phyloP scores from a whole-genome alignment of 1,139 yeast genomes.

The Scheffersomyces stambukii region DNA sequence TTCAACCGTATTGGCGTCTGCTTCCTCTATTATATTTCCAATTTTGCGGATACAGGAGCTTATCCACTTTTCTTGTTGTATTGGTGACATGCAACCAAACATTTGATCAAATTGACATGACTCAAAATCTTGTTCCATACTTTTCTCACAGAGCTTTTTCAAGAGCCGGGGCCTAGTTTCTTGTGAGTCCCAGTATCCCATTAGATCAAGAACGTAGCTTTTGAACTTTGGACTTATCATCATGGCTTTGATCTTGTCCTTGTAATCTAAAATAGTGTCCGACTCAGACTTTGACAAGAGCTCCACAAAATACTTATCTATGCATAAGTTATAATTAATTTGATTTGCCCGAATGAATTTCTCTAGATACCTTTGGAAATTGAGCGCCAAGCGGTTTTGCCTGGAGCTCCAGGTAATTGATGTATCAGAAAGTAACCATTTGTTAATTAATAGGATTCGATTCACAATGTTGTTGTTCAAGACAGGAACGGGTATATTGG shows the following conservation, averaged over 20 bases:
- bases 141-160: no score
- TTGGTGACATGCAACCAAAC: conserved; percentile 8
- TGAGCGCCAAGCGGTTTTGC: no score
- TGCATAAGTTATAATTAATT: no score
- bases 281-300: no score
- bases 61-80: conserved; percentile 8
- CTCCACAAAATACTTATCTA: no score
- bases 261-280: not conserved
- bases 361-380: no score
- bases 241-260: conserved; percentile 2
- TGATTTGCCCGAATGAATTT: no score
- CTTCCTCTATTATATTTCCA: conserved; percentile 1
- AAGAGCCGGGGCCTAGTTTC: no score
- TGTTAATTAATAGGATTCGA: conserved; percentile 4
- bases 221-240: conserved; percentile 6
- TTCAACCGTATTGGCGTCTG: conserved; percentile 3
- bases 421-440: no score
- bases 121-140: not conserved
- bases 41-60: conserved; percentile 4
- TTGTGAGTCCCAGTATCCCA: no score
- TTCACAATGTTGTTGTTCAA: conserved; percentile 7
- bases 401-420: no score
- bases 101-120: conserved; percentile 7
- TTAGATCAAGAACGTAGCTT: conserved; percentile 5
- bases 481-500: conserved; percentile 1